Conservation (phyloP, 305 asterid genomes). For the Rubia balearica region DNA sequence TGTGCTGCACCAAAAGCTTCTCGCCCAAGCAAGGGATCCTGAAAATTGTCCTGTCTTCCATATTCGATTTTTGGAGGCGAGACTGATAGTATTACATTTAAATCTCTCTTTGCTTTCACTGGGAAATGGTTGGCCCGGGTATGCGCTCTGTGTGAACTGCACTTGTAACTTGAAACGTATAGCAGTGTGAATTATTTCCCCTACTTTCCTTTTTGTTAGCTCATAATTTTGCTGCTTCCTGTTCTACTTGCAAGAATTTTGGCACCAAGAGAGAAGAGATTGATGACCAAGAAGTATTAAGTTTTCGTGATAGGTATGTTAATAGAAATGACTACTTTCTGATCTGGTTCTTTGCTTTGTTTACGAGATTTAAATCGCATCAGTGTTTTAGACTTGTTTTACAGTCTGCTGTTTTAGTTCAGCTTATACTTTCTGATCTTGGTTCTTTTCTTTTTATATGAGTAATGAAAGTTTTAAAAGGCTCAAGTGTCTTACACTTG, state of each 20-base stretch:
- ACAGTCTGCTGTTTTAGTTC: background rate
- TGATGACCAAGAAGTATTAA: slow-evolving; percentile 45
- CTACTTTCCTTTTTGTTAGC: slow-evolving; percentile 13
- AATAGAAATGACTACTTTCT: background rate
- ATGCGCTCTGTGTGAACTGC: background rate
- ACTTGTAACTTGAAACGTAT: background rate
- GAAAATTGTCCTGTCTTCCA: slow-evolving; percentile 66
- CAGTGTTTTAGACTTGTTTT: background rate
- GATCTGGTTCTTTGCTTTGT: background rate
- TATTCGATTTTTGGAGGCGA: slow-evolving; percentile 69
- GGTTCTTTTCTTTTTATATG: background rate
- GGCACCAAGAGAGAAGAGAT: slow-evolving; percentile 48
- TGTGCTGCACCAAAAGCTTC: slow-evolving; percentile 72
- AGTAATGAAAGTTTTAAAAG: background rate
- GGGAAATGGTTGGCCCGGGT: background rate
- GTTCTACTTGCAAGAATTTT: slow-evolving; percentile 36
- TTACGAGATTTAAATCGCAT: background rate
- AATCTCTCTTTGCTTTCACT: background rate
- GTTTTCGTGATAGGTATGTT: slow-evolving; percentile 32
- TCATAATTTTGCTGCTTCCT: slow-evolving; percentile 10
- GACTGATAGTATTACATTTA: background rate
- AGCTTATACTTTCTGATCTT: background rate
- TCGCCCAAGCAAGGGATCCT: slow-evolving; percentile 69
- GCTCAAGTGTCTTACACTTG: background rate
- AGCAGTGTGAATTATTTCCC: background rate